These are phyloP conservation scores for Botrytis porri DNA, from an alignment of 2,329 filamentous ascomycete genomes.

Conservation along the genomic window DNA sequence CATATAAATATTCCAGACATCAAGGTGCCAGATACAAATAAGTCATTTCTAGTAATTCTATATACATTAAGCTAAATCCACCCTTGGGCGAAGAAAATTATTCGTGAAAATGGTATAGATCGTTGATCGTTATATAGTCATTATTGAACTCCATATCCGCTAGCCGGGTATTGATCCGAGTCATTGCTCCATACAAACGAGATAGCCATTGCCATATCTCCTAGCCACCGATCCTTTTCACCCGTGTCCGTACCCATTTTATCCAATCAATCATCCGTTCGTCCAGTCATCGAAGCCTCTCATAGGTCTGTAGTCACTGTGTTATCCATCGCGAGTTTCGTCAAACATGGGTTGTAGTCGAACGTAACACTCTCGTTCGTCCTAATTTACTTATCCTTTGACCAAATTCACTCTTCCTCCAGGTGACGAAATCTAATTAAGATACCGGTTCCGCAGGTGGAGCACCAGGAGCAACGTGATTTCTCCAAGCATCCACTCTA, in stretches of 20 bases:
- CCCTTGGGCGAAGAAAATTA: background rate
- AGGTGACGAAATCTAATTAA: slow-evolving; percentile 12
- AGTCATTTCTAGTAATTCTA: background rate
- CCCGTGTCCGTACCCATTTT: background rate
- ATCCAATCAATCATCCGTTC: background rate
- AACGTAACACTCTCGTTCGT: background rate
- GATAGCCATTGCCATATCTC: background rate
- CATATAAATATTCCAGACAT: background rate
- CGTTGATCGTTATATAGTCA: slow-evolving; percentile 5
- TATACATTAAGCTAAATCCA: background rate
- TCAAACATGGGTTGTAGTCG: too few relatives aligned
- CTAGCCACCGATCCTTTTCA: background rate
- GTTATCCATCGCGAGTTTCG: too few relatives aligned
- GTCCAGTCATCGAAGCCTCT: background rate
- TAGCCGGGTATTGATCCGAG: slow-evolving; percentile 11
- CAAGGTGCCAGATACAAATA: background rate
- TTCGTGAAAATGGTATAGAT: slow-evolving; percentile 2
- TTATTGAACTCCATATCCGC: background rate
- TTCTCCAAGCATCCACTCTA: slow-evolving; percentile 36
- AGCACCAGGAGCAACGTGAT: slow-evolving; percentile 34
- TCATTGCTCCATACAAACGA: slow-evolving; percentile 1
- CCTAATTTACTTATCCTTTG: background rate
- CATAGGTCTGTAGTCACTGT: background rate
- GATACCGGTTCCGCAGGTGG: slow-evolving; percentile 34
- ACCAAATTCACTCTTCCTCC: background rate